phyloP scores from a whole-genome alignment of 1,284 basidiomycete genomes.

The Blastosporella zonata region DNA sequence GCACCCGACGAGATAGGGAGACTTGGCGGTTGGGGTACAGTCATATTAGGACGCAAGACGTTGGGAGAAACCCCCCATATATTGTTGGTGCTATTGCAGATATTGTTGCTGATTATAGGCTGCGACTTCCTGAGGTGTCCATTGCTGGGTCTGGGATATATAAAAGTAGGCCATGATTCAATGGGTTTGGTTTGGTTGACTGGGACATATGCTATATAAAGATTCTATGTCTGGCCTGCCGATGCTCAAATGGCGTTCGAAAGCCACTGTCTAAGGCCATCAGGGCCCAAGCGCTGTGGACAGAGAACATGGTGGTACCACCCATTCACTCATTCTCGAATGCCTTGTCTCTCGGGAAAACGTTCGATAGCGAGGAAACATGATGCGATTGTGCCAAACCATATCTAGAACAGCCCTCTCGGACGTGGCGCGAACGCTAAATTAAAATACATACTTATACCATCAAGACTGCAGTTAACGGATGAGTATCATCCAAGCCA shows the following conservation, averaged over 20 bases:
- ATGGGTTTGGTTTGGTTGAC: background rate
- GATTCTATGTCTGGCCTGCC: background rate
- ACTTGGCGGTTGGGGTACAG: background rate
- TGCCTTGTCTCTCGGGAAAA: background rate
- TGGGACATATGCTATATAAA: slow-evolving; percentile 2
- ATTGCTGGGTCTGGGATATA: slow-evolving; percentile 7
- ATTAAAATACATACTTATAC: slow-evolving; percentile 1
- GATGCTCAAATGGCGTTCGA: background rate
- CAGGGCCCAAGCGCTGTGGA: slow-evolving; percentile 7
- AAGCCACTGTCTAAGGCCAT: slow-evolving; percentile 2
- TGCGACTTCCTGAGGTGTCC: slow-evolving; percentile 3
- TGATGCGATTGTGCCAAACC: background rate
- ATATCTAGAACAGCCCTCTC: too few species aligned
- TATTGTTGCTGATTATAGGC: slow-evolving; percentile 1
- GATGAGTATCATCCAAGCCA: slow-evolving; percentile 95
- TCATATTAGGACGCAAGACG: slow-evolving; percentile 8
- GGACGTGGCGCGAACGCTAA: too few species aligned
- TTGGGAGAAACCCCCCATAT: background rate
- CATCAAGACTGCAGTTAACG: slow-evolving; percentile 44
- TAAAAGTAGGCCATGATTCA: slow-evolving; percentile 15
- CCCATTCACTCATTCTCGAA: background rate
- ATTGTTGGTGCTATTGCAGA: background rate
- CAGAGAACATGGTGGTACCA: background rate
- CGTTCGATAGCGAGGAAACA: background rate
- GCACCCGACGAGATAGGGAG: slow-evolving; percentile 12